A percentile compares a stretch with the other conserved stretches of the same genome.
Conservation (phyloP, 2,329 filamentous ascomycete species). For the Claviceps arundinis region DNA sequence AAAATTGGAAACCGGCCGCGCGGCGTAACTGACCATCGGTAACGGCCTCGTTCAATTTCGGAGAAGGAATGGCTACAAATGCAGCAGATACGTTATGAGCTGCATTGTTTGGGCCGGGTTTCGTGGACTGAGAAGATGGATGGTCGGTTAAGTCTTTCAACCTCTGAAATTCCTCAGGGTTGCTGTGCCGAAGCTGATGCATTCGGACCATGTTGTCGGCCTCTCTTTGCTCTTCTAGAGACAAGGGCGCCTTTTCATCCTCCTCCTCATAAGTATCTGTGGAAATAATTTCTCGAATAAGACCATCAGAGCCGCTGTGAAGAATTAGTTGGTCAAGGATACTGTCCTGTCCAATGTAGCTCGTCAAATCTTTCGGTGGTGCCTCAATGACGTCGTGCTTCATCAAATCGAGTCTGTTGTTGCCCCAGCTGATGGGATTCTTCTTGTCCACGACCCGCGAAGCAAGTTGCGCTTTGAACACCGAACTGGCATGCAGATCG, state of each 20-base stretch:
- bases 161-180: constrained; percentile 20
- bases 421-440: constrained; percentile 55
- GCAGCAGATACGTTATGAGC: not conserved
- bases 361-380: constrained; percentile 34
- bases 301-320: constrained; percentile 11
- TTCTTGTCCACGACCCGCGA: constrained; percentile 73
- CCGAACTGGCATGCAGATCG: constrained; percentile 54
- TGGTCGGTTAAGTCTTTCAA: constrained; percentile 6
- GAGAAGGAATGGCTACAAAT: not conserved
- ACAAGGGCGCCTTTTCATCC: constrained; percentile 41
- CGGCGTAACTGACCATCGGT: not conserved
- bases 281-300: constrained; percentile 45
- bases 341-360: constrained; percentile 47
- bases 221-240: constrained; percentile 45
- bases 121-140: not conserved
- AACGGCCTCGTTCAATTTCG: not conserved
- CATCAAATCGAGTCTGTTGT: constrained; percentile 8
- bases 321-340: constrained; percentile 40
- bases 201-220: constrained; percentile 29
- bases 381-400: constrained; percentile 36
- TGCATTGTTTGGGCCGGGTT: not conserved
- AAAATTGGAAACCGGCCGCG: not conserved
- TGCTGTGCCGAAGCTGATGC: constrained; percentile 18
- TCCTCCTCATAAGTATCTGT: constrained; percentile 64
- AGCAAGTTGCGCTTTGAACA: constrained; percentile 75